Base-by-base conservation (phyloP, 164 flowering plant species). In the Vitis cinerea region DNA sequence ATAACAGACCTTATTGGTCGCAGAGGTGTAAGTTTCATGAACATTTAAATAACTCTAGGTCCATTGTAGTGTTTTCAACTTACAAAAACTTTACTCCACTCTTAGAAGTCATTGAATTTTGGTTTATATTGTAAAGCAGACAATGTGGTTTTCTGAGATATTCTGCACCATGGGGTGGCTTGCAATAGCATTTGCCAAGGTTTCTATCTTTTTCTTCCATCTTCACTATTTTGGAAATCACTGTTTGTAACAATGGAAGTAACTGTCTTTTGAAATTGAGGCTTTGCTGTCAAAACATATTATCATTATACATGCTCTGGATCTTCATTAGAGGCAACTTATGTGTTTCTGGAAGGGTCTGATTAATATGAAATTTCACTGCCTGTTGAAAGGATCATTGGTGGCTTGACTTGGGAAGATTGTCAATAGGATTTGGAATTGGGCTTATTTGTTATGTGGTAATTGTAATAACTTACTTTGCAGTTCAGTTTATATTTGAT, bases 381-480 rank as follows among this genome's bases (percentile, higher is more conserved):
- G 19, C 37, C 64, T 71, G 68, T 37, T 30, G 8, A 61, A 55
- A 82, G 86, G 67, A 44, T 74, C 75, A 76, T 54, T 75, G 77
- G 83, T 78, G 62, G 75, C 81, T 86, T 23, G 81, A 81, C 59
- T 5, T 68, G 61, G 87, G 87, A 50, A 74, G 87, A 70, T 27
- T 86, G 9, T 74, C 29, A 7, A 37, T 71, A 2, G 87, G 89
- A 69, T 53, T 70, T 31, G 86, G 83, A 50, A 57, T 74, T 37
- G 89, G 89, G 15, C 23, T 84, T 55, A 17, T 71, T 27, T 72
- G 80, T 29, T 86, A 79, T 70, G 83, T 73, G 84, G 87, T 85
- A 75, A 70, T 44, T 72, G 16, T n/a, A 8, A 23, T 23, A 23
- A 23, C 11, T 0, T 11, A 23, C 27, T 27, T 37, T 10, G 50